A percentile compares a stretch with the other conserved stretches of the same genome.
Evolutionary conservation across 805 yeast genomes (phyloP).

Genomic region (Suhomyces kilbournensis): DNA sequence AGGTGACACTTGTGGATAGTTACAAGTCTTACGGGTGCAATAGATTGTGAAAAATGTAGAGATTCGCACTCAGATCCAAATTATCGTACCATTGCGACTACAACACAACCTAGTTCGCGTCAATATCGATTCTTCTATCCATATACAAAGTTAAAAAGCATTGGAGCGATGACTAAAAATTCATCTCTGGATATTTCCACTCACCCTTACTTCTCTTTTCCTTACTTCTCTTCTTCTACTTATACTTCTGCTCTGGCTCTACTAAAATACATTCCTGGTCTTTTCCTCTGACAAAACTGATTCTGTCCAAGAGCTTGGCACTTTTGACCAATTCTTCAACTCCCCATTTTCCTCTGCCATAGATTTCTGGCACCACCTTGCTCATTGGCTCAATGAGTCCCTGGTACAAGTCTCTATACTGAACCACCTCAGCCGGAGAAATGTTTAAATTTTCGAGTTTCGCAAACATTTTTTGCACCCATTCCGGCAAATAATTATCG

Average conservation of each 20-base stretch:
- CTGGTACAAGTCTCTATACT: slow-evolving; percentile 52
- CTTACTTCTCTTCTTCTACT: too few relatives aligned
- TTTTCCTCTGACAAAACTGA: slow-evolving; percentile 47
- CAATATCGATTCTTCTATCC: too few relatives aligned
- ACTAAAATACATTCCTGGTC: slow-evolving; percentile 44
- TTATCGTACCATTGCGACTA: too few relatives aligned
- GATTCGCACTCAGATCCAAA: too few relatives aligned
- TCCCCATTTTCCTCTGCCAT: slow-evolving; percentile 48
- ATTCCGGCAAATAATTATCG: slow-evolving; percentile 47
- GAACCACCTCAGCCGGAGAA: slow-evolving; percentile 52
- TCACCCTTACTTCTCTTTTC: too few relatives aligned
- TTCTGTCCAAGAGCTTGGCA: slow-evolving; percentile 49
- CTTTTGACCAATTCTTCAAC: slow-evolving; percentile 48
- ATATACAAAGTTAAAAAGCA: too few relatives aligned
- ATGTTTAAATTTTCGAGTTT: slow-evolving; percentile 36
- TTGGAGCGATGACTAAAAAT: too few relatives aligned
- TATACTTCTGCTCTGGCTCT: slow-evolving; percentile 1
- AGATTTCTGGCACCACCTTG: slow-evolving; percentile 56
- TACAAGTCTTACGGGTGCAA: too few relatives aligned
- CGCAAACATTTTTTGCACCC: slow-evolving; percentile 43
- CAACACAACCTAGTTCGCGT: too few relatives aligned
- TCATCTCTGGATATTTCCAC: too few relatives aligned
- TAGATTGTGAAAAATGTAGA: too few relatives aligned
- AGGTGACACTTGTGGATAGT: too few relatives aligned
- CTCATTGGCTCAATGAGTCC: slow-evolving; percentile 49